Base-by-base conservation (phyloP, 345 rosid genomes). In the Cardamine occulta region DNA sequence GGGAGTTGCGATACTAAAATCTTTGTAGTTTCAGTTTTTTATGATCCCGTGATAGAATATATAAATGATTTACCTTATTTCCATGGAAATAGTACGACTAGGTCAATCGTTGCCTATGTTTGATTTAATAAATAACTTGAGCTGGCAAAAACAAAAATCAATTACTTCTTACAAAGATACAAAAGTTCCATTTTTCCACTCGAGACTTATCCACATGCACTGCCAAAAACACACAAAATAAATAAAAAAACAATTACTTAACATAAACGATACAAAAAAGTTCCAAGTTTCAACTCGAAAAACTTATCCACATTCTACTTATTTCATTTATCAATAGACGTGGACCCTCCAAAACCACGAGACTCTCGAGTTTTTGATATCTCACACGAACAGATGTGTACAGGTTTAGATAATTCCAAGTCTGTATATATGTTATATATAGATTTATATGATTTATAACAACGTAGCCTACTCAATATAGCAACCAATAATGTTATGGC, bases 291-390 rank as follows among this genome's bases (percentile, higher is more conserved):
- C 45, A 2, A 57, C 59, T 47, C 15, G 0, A 53, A 21, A 1
- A 63, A 44, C 70, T 18, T 19, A 21, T 54, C 70, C 70, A 54
- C 32, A n/a, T 19, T 18, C 2, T 24, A 45, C n/a, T 26, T 11
- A 26, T n/a, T n/a, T 45, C 13, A 18, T 24, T 24, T 19, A 37
- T 48, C 14, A 35, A 8, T 18, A 40, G 10, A 39, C 39, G 62
- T 52, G 63, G 72, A 56, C 51, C 13, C 23, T 44, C 8, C 11
- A 31, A 42, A 6, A 24, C 72, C 78, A 65, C 71, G 49, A 74
- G 65, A 45, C 6, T 74, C 71, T 31, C 70, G 49, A 42, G 57
- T 28, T 31, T 74, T 62, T 24, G 7, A 15, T 39, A 13, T 53
- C 1, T 21, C 40, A 52, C 32, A 39, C 53, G 44, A 37, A 49